Base-by-base conservation (phyloP, 2,329 filamentous ascomycete genomes). In the Penicillium sp. region DNA sequence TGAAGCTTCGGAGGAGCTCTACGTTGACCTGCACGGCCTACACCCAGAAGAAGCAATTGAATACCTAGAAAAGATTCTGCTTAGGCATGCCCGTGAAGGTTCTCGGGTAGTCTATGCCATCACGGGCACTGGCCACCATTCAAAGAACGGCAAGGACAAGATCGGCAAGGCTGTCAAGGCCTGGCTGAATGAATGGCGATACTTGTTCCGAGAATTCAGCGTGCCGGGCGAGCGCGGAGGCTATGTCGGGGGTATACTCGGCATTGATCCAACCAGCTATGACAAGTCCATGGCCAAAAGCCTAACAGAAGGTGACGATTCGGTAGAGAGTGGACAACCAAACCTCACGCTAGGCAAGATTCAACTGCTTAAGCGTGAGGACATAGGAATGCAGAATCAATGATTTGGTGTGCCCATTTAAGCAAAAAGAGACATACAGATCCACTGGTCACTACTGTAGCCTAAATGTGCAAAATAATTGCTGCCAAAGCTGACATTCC, bases 141-240 rank as follows among this genome's bases (percentile, higher is more conserved):
- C 88, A 67, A 97, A 97, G 75, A 96, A 96, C 64, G 91, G 93
- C 61, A 97, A 97, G 69, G 93, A 98, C 70, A 98, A 98, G 72
- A 88, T 98, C 28, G 91, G 91, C 64, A 95, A 95, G 71, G 89
- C 90, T 1, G 84, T 97, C 52, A 85, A 93, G 44, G 82, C 80
- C 56, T 97, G 94, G 72, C 74, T 98, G 45, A 94, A 91, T 64
- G 91, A 97, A 66, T 95, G 90, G 89, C 82, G 88, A 52, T 98
- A 96, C 65, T 86, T 88, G 0, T 98, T 91, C 71, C 85, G 91
- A 44, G 93, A 98, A 70, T 98, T 98, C 69, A 93, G 87, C 29
- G 90, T 96, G 8, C 89, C 90, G 2, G 91, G 91, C n/a, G 93
- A 97, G 68, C 81, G 89, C 72, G 90, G 89, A 49, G 91, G 72